Percentiles rank a stretch among this genome's conserved stretches.
phyloP scores from a whole-genome alignment of 2,329 filamentous ascomycete genomes.

The Talaromyces sp. region DNA sequence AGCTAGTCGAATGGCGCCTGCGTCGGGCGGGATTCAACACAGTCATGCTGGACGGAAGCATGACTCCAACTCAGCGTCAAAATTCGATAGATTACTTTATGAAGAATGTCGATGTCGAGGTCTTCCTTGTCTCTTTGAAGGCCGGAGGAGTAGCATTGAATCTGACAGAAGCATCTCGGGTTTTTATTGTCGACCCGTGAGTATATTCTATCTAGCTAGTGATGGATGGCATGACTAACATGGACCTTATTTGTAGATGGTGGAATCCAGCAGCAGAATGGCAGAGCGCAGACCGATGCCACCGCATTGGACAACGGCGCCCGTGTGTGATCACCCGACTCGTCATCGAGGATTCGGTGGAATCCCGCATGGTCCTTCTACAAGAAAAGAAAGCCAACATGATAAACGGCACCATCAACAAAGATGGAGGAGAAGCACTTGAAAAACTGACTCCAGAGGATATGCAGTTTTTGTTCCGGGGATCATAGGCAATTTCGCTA shows the following conservation, averaged over 20 bases:
- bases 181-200: constrained; percentile 95
- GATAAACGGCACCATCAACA: constrained; percentile 96
- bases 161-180: constrained; percentile 85
- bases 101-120: constrained; percentile 89
- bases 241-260: constrained; percentile 58
- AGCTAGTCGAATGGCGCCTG: constrained; percentile 94
- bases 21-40: constrained; percentile 96
- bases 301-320: constrained; percentile 90
- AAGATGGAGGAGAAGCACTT: constrained; percentile 76
- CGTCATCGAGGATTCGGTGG: constrained; percentile 94
- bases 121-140: constrained; percentile 93
- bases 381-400: constrained; percentile 99
- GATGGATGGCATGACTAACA: constrained; percentile 7
- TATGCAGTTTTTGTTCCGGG: constrained; percentile 93
- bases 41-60: constrained; percentile 95
- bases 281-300: constrained; percentile 91
- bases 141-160: constrained; percentile 95
- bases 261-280: constrained; percentile 99
- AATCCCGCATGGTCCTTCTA: constrained; percentile 88
- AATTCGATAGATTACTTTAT: constrained; percentile 95
- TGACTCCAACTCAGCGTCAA: constrained; percentile 90
- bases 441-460: constrained; percentile 87
- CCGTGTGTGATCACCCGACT: constrained; percentile 92
- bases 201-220: constrained; percentile 32
- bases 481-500: constrained; percentile 42